phyloP scores from a whole-genome alignment of 257 asterid species.

The Schizonepeta tenuifolia region DNA sequence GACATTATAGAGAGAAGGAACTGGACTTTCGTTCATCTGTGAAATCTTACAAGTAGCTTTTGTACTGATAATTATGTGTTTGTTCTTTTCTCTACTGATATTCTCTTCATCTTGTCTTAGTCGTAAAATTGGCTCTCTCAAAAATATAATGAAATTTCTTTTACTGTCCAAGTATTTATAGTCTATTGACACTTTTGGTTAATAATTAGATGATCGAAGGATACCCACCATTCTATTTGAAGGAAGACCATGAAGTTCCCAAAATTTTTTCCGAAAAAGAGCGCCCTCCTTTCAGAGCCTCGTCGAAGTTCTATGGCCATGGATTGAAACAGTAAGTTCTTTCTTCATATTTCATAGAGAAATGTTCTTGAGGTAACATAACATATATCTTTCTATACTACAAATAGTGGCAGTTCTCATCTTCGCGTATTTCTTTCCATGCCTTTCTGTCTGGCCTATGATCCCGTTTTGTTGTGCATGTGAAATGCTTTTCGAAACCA shows the following conservation, averaged over 20 bases:
- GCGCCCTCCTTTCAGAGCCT: constrained; percentile 88
- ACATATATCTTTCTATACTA: neutral
- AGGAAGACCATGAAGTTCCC: constrained; percentile 69
- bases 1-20: neutral
- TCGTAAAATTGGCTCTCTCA: neutral
- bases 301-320: constrained; percentile 69
- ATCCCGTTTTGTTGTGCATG: neutral
- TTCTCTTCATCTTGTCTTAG: neutral
- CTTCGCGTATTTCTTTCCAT: too few relatives aligned
- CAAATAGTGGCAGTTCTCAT: neutral
- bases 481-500: neutral
- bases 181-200: constrained; percentile 39
- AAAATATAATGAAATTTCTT: too few relatives aligned
- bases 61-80: neutral
- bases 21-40: neutral
- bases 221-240: constrained; percentile 62
- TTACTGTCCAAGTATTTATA: neutral
- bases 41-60: neutral
- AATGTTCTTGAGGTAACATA: neutral
- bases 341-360: neutral
- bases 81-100: neutral
- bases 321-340: constrained; percentile 78
- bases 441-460: neutral
- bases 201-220: constrained; percentile 92
- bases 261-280: constrained; percentile 56